Base-by-base conservation (phyloP, 2,329 filamentous ascomycete species). In the Talaromyces piceae region DNA sequence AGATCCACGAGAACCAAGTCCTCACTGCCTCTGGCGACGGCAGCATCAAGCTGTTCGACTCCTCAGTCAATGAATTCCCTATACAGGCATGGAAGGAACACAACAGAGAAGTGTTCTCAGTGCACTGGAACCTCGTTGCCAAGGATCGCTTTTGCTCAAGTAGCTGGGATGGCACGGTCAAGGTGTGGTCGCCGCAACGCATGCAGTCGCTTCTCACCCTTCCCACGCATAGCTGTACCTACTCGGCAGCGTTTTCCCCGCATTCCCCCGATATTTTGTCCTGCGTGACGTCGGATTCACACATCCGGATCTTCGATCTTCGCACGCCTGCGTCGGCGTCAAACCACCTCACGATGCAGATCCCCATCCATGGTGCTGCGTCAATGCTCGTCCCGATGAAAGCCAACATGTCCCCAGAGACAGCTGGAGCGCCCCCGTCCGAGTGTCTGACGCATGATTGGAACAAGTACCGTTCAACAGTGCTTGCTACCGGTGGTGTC, bases 361-460 rank as follows among this genome's bases (percentile, higher is more conserved):
- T 97, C 49, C 88, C 91, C 1, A 91, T 95, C 43, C 90, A 96
- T 69, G 81, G 81, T 2, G 77, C 81, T 3, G 77, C 80, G 0
- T 76, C 80, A 13, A 70, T 74, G 9, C 71, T 73, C 28, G 70
- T 67, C 27, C 67, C 63, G 33, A 61, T 63, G 3, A 61, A 62
- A 22, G 63, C 67, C 3, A 68, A 66, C 6, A 56, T 68, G 31
- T 52, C 59, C 13, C 54, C 61, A 3, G 65, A 68, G 27, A 65
- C 66, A 1, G 66, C 77, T 7, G 54, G 59, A 18, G 13, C 51
- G 44, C 75, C 82, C n/a, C 89, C 90, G 0, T 78, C 82, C 8
- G 93, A 98, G 74, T 82, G 88, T 31, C 79, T 98, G 27, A 95
- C 91, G 0, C 93, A 97, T 70, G 93, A 98, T 69, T 98, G 93